Base-by-base conservation (phyloP, 345 rosid species). In the Xanthoceras sorbifolium region DNA sequence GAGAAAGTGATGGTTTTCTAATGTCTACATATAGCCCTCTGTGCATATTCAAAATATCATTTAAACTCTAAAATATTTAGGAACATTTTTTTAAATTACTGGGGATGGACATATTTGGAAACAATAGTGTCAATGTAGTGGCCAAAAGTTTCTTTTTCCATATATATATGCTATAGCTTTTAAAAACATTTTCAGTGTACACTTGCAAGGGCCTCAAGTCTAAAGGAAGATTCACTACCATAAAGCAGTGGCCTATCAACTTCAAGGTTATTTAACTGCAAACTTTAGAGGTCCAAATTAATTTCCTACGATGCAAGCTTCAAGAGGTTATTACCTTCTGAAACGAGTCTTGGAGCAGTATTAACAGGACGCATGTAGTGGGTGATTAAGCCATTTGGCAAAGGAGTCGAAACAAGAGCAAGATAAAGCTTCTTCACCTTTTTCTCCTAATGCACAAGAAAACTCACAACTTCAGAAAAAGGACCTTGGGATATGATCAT, bases 281-380 rank as follows among this genome's bases (percentile, higher is more conserved):
- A 69, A 12, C 46, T 71, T 71, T 36, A 52, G 55, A 54, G n/a
- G 14, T 26, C 38, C 55, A 28, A 55, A 77, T 48, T 31, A 54
- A 44, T 64, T 69, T 50, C 29, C 63, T 36, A 74, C 29, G 36
- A 34, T 36, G 57, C 31, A 71, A 50, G 78, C 22, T 59, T 18
- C 20, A 57, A 65, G 40, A 72, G 68, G 54, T 26, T 2, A 25
- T 74, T 82, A 93, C 99, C 96, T 87, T 88, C 91, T 15, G 94
- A 89, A 78, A 94, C 87, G 52, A 94, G 87, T 79, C 98, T 87
- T 4, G 99, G 98, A 80, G 99, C 98, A 77, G 81, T 78, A 73
- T 91, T 93, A 67, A 85, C 55, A 7, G 99, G 98, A 25, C 98
- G 91, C 97, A 94, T 94, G 81, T 93, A 94, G 81, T 94, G 98